Conservation (phyloP, 768 basidiomycete species). For the Lentinula sp. region DNA sequence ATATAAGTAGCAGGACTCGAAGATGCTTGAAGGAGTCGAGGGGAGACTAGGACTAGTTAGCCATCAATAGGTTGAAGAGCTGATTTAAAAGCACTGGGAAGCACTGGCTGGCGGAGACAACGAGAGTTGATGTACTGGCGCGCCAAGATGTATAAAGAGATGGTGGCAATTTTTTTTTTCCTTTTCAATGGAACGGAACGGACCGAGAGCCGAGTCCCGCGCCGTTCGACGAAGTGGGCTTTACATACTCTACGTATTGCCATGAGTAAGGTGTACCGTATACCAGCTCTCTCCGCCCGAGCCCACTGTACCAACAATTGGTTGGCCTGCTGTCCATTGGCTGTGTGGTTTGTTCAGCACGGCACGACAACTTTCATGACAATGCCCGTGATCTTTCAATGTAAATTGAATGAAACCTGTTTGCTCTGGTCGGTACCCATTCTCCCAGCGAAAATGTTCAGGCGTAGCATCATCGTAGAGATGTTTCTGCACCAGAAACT, state of each 20-base stretch:
- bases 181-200: neutral
- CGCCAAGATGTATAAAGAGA: neutral
- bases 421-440: neutral
- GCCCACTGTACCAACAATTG: neutral
- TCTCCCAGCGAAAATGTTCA: neutral
- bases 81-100: neutral
- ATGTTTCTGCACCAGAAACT: neutral
- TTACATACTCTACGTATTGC: too few relatives aligned
- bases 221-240: too few relatives aligned
- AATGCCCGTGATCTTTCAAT: neutral
- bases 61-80: neutral
- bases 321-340: neutral
- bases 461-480: neutral
- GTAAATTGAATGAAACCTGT: neutral
- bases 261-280: too few relatives aligned
- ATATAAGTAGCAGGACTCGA: neutral
- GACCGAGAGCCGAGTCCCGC: neutral
- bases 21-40: neutral
- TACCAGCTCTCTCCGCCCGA: neutral
- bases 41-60: neutral
- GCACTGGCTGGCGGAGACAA: neutral
- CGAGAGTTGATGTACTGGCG: too few relatives aligned
- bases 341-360: neutral
- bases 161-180: neutral
- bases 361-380: neutral